These are phyloP conservation scores for Candida arabinofermentans DNA, from an alignment of 805 yeast species.

Conservation along the genomic window DNA sequence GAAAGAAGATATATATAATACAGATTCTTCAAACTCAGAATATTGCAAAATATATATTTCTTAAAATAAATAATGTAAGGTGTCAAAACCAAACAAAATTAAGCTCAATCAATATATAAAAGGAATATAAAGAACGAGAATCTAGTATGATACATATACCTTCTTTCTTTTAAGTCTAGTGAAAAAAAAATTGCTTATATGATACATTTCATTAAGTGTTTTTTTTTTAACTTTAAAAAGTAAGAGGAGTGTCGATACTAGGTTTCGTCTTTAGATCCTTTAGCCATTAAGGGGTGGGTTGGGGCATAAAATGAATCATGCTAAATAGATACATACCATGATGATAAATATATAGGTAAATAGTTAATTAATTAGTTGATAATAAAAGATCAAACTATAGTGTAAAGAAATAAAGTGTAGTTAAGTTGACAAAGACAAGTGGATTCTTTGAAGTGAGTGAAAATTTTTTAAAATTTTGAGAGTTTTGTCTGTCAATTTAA, in stretches of 20 bases:
- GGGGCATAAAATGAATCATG: too few relatives aligned
- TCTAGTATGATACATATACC: slow-evolving; percentile 15
- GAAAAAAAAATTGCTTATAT: too few relatives aligned
- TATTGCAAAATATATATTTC: too few relatives aligned
- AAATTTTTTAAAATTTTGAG: too few relatives aligned
- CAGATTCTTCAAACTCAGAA: slow-evolving; percentile 11
- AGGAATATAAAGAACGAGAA: slow-evolving; percentile 21
- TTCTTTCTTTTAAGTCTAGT: too few relatives aligned
- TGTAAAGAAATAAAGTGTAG: background rate
- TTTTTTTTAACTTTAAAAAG: slow-evolving; percentile 3
- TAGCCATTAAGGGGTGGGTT: slow-evolving; percentile 25
- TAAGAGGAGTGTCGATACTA: slow-evolving; percentile 10
- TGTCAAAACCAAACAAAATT: slow-evolving; percentile 7
- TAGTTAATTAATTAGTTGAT: background rate
- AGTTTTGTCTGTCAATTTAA: too few relatives aligned
- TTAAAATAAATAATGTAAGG: too few relatives aligned
- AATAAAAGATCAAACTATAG: too few relatives aligned
- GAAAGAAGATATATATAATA: slow-evolving; percentile 11
- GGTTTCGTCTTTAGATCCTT: slow-evolving; percentile 31
- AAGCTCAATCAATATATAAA: slow-evolving; percentile 9
- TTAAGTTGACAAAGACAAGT: background rate
- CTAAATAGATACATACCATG: slow-evolving; percentile 21
- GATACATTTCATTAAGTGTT: slow-evolving; percentile 4
- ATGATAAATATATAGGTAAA: background rate
- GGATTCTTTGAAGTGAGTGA: too few relatives aligned